A percentile compares a stretch with the other conserved stretches of the same genome.
Conservation (phyloP, 148 eudicot species). For the Heliamphora exappendiculata region DNA sequence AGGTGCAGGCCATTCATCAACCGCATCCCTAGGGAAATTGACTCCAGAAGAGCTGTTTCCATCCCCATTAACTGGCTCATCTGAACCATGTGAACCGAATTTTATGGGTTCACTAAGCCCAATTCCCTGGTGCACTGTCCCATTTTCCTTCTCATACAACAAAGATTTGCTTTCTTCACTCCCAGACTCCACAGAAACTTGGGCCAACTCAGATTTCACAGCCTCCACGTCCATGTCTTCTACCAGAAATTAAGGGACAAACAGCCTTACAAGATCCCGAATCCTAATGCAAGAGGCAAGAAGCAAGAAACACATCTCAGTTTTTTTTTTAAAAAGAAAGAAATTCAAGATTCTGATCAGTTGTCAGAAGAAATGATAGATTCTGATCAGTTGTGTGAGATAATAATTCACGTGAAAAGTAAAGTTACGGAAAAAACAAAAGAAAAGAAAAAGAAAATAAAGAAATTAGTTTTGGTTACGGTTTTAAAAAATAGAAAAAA, state of each 20-base stretch:
- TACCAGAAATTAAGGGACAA: not conserved
- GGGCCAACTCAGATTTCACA: slow-evolving; percentile 51
- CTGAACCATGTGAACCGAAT: slow-evolving; percentile 57
- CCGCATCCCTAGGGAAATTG: slow-evolving; percentile 60
- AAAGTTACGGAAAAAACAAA: not conserved
- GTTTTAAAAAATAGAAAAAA: too few relatives aligned
- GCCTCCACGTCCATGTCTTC: slow-evolving; percentile 14
- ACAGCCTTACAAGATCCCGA: slow-evolving; percentile 1
- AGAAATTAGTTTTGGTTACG: not conserved
- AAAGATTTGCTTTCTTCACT: slow-evolving; percentile 16
- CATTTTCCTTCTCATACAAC: slow-evolving; percentile 35
- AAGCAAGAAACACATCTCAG: not conserved
- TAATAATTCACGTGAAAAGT: too few relatives aligned
- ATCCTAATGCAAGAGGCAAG: not conserved
- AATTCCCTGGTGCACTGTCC: slow-evolving; percentile 17
- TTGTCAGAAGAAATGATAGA: too few relatives aligned
- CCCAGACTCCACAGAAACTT: slow-evolving; percentile 32
- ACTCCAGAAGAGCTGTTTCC: slow-evolving; percentile 25
- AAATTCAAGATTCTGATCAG: too few relatives aligned
- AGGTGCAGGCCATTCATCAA: slow-evolving; percentile 78
- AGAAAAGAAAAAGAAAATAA: not conserved
- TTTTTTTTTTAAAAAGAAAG: too few relatives aligned
- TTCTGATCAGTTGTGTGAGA: too few relatives aligned
- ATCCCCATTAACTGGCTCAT: slow-evolving; percentile 42
- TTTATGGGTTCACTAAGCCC: slow-evolving; percentile 38